Evolutionary conservation across 305 asterid genomes (phyloP).

Genomic region (Fraxinus nigra): DNA sequence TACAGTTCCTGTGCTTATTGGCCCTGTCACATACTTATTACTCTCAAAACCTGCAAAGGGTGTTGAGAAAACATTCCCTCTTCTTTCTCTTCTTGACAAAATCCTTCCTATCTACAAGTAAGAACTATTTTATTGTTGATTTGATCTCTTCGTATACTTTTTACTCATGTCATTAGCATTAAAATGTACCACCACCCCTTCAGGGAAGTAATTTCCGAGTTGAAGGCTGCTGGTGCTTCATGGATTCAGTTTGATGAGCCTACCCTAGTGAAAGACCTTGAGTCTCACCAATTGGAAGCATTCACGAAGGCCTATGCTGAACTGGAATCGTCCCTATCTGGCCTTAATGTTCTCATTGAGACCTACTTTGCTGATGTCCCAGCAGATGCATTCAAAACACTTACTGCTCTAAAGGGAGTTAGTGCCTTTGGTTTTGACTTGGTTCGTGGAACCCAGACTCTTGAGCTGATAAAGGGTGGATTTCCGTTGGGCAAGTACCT

Average conservation of each 20-base stretch:
- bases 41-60: constrained; percentile 53
- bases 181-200: background rate
- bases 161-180: background rate
- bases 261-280: constrained; percentile 60
- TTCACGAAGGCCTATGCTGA: constrained; percentile 54
- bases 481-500: constrained; percentile 55
- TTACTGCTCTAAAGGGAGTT: constrained; percentile 49
- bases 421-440: constrained; percentile 56
- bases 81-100: constrained; percentile 43
- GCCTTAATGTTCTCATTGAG: constrained; percentile 52
- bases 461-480: constrained; percentile 49
- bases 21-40: constrained; percentile 47
- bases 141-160: background rate
- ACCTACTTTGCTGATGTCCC: constrained; percentile 66
- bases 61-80: constrained; percentile 37
- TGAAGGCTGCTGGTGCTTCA: constrained; percentile 63
- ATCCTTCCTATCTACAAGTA: constrained; percentile 45
- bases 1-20: constrained; percentile 46
- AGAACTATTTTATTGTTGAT: background rate
- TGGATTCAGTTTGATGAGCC: constrained; percentile 67
- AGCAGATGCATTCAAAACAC: constrained; percentile 42
- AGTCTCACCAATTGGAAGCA: constrained; percentile 53
- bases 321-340: constrained; percentile 44
- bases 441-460: constrained; percentile 57
- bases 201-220: constrained; percentile 45